Base-by-base conservation (phyloP, 495 filamentous ascomycete species). In the Oidiodendron maius region DNA sequence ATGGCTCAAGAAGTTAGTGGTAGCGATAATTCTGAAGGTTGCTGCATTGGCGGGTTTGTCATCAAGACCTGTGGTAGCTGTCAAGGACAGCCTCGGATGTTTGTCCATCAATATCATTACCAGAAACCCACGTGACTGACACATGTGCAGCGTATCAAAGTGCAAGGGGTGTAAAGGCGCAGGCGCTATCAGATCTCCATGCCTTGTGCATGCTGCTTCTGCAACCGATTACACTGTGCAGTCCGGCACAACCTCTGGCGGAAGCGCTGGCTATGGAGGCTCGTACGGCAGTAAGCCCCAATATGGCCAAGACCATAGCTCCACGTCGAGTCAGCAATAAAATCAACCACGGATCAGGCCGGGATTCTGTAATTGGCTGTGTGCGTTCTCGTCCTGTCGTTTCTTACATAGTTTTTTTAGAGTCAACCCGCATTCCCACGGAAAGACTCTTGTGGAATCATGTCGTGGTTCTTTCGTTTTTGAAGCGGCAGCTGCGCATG, bases 31-130 rank as follows among this genome's bases (percentile, higher is more conserved):
- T 37, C 46, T n/a, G 39, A 18, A 10, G 28, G 15, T 21, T 50
- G 48, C 38, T 51, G 48, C 21, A 25, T 38, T 45, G 22, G 15
- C 21, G 40, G 48, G 2, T 25, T 37, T 3, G 10, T 30, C n/a
- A 12, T 9, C 23, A 26, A 38, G 5, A 40, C n/a, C 3, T 54
- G 51, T 22, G 3, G 16, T n/a, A 6, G 5, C 23, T 54, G 51
- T 48, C 39, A 32, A 20, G 51, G 51, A 1, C 13, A 38, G n/a
- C 28, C 45, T 34, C 37, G 51, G 12, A 0, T 2, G 51, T 49
- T 39, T 30, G 45, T 43, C 21, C 37, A 4, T 18, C 24, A 11
- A 25, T n/a, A 9, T 40, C 15, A 21, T 32, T 2, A 18, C 16
- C 22, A 4, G 20, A 20, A 37, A 15, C 12, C 12, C 18, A 9